A percentile compares a stretch with the other conserved stretches of the same genome.
These are phyloP conservation scores for Keithomyces neogunnii DNA, from an alignment of 2,329 filamentous ascomycete genomes.

Conservation along the genomic window DNA sequence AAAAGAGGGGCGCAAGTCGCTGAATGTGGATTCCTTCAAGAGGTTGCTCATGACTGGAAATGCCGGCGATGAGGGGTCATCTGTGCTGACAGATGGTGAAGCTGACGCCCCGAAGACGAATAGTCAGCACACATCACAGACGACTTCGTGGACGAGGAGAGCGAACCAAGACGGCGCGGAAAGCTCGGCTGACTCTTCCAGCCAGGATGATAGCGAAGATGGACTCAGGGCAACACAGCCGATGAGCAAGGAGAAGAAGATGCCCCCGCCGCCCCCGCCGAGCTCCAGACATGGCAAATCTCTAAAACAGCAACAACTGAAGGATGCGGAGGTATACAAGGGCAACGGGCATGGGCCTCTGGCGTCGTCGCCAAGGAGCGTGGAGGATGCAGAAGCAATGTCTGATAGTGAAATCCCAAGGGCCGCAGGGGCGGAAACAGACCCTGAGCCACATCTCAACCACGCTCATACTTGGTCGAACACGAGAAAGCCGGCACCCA, in stretches of 20 bases:
- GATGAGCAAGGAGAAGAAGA: slow-evolving; percentile 42
- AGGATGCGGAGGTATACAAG: not conserved
- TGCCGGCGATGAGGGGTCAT: slow-evolving; percentile 23
- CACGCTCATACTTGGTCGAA: not conserved
- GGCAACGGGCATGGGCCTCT: slow-evolving; percentile 28
- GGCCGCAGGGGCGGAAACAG: slow-evolving; percentile 5
- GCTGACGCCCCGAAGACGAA: not conserved
- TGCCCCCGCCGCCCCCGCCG: slow-evolving; percentile 63
- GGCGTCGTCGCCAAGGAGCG: slow-evolving; percentile 36
- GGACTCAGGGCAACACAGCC: not conserved
- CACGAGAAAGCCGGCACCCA: slow-evolving; percentile 36
- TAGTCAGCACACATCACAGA: not conserved
- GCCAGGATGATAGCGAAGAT: slow-evolving; percentile 1
- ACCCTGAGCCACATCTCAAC: not conserved
- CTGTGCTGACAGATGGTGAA: not conserved
- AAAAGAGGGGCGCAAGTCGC: slow-evolving; percentile 31
- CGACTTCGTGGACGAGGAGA: not conserved
- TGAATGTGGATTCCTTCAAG: slow-evolving; percentile 75
- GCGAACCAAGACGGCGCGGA: not conserved
- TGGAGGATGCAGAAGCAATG: slow-evolving; percentile 41
- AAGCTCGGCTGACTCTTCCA: slow-evolving; percentile 2
- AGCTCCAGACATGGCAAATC: slow-evolving; percentile 72
- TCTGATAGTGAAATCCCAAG: slow-evolving; percentile 42
- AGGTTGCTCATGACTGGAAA: slow-evolving; percentile 68
- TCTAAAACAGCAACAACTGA: slow-evolving; percentile 36